Evolutionary conservation across 1,139 yeast genomes (phyloP).

Genomic region (Pneumocystis wakefieldiae): DNA sequence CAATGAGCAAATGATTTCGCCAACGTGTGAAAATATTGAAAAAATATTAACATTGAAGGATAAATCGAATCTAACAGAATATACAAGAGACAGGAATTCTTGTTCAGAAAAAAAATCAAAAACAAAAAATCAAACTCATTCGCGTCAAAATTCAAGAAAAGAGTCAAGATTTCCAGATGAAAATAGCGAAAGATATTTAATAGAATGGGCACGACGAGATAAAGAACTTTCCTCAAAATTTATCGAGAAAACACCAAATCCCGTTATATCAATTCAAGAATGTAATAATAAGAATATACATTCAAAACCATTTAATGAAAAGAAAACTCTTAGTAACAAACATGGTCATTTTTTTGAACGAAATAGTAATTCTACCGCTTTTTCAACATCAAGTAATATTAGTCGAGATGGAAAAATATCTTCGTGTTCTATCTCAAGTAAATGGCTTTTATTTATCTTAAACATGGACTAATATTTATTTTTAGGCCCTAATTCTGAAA

Average conservation of each 20-base stretch:
- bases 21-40: not conserved
- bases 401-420: not conserved
- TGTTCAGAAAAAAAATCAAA: not conserved
- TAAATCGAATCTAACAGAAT: not conserved
- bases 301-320: not conserved
- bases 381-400: not conserved
- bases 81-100: not conserved
- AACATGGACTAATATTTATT: not conserved
- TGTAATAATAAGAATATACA: not conserved
- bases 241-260: not conserved
- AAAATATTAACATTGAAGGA: not conserved
- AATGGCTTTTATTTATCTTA: not conserved
- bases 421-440: not conserved
- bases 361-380: not conserved
- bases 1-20: not conserved
- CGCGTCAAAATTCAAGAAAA: not conserved
- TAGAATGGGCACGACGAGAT: constrained; percentile 1
- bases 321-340: not conserved
- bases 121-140: not conserved
- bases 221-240: not conserved
- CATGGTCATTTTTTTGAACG: not conserved
- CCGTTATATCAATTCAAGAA: not conserved
- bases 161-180: not conserved
- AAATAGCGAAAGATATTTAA: not conserved
- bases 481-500: not conserved